Conservation (phyloP, 768 basidiomycete species). For the Rhizopogon vesiculosus region DNA sequence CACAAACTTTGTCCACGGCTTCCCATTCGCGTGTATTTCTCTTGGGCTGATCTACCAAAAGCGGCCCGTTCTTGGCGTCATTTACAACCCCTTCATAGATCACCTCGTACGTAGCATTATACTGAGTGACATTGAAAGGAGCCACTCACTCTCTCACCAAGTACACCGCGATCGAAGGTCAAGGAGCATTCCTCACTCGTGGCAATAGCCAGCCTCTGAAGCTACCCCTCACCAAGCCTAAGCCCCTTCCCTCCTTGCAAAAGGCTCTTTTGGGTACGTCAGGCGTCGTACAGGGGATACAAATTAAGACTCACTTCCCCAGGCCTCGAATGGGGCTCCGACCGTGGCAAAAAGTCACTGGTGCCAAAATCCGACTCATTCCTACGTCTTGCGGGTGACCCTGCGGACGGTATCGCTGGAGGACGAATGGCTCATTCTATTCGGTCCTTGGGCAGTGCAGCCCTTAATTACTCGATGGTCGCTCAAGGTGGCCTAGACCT, state of each 20-base stretch:
- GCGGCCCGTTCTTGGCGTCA: slow-evolving; percentile 82
- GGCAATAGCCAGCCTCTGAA: slow-evolving; percentile 39
- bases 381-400: slow-evolving; percentile 69
- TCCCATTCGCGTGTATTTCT: slow-evolving; percentile 87
- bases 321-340: slow-evolving; percentile 89
- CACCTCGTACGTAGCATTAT: slow-evolving; percentile 50
- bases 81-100: slow-evolving; percentile 90
- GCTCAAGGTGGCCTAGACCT: slow-evolving; percentile 87
- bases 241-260: slow-evolving; percentile 61
- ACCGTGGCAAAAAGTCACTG: slow-evolving; percentile 53
- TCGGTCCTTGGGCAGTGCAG: slow-evolving; percentile 79
- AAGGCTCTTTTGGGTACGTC: slow-evolving; percentile 65
- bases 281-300: not conserved
- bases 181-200: slow-evolving; percentile 72
- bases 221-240: slow-evolving; percentile 63
- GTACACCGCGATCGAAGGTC: slow-evolving; percentile 78
- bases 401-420: slow-evolving; percentile 48
- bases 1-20: slow-evolving; percentile 83
- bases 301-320: slow-evolving; percentile 10
- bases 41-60: slow-evolving; percentile 84
- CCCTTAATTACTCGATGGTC: slow-evolving; percentile 77
- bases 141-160: slow-evolving; percentile 15
- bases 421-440: slow-evolving; percentile 86
- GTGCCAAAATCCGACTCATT: slow-evolving; percentile 63
- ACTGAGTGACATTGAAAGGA: not conserved